Conservation (phyloP, 2,329 filamentous ascomycete species). For the Clarireedia monteithiana region DNA sequence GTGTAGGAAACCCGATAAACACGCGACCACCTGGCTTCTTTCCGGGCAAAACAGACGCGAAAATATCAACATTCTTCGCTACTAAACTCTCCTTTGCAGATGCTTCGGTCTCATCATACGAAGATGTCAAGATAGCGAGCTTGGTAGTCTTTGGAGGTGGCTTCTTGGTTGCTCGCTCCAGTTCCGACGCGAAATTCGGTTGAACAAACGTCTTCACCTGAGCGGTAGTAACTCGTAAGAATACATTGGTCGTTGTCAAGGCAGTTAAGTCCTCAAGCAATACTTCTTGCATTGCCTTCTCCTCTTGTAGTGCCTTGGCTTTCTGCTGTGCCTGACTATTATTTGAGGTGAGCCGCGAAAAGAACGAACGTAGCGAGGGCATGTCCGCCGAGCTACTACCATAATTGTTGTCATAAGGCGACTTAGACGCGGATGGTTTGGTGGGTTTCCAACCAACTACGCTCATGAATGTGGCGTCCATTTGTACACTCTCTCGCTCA, state of each 20-base stretch:
- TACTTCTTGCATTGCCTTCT: constrained; percentile 52
- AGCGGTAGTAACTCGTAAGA: constrained; percentile 81
- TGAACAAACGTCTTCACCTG: constrained; percentile 69
- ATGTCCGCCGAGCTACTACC: constrained; percentile 41
- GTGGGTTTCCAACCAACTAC: constrained; percentile 77
- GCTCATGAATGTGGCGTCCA: constrained; percentile 84
- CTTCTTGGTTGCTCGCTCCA: constrained; percentile 95
- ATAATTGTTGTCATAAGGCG: constrained; percentile 31
- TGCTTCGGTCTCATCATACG: constrained; percentile 72
- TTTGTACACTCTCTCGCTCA: constrained; percentile 79
- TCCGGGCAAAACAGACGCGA: constrained; percentile 80
- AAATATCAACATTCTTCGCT: constrained; percentile 65
- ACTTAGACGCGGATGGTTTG: constrained; percentile 25
- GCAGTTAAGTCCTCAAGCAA: constrained; percentile 66
- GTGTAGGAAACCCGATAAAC: constrained; percentile 96
- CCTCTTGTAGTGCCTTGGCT: constrained; percentile 52
- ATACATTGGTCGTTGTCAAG: constrained; percentile 69
- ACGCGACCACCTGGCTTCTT: constrained; percentile 77
- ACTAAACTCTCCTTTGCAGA: constrained; percentile 39
- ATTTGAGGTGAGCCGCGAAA: constrained; percentile 62
- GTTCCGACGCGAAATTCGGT: constrained; percentile 67
- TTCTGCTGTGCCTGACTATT: constrained; percentile 42
- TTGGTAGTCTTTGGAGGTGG: constrained; percentile 83
- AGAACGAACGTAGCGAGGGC: constrained; percentile 69
- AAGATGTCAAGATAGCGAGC: constrained; percentile 82